Evolutionary conservation across 2,329 filamentous ascomycete genomes (phyloP).

Genomic region (Dactylonectria estremocensis): DNA sequence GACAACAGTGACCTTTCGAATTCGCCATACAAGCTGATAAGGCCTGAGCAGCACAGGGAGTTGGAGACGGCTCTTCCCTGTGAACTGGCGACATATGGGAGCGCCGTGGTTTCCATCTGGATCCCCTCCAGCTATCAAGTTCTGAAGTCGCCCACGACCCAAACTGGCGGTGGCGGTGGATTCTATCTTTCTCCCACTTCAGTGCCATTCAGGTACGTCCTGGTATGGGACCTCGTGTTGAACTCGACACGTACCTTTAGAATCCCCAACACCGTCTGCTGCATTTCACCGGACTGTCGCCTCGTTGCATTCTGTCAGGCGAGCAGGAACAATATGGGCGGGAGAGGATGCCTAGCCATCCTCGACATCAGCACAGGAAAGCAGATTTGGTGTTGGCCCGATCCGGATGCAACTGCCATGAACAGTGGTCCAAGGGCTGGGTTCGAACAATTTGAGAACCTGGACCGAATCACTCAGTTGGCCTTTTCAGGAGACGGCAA

Average conservation of each 20-base stretch:
- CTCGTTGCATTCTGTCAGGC: constrained; percentile 59
- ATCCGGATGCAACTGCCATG: constrained; percentile 48
- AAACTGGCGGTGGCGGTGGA: constrained; percentile 29
- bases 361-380: constrained; percentile 56
- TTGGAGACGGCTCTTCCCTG: constrained; percentile 58
- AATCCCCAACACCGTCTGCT: constrained; percentile 58
- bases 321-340: constrained; percentile 51
- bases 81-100: constrained; percentile 56
- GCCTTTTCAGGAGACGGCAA: constrained; percentile 57
- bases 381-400: constrained; percentile 58
- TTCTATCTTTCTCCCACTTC: constrained; percentile 52
- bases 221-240: constrained; percentile 59
- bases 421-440: constrained; percentile 42
- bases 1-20: constrained; percentile 43
- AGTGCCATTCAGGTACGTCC: constrained; percentile 54
- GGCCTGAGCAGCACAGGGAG: constrained; percentile 57
- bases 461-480: constrained; percentile 56
- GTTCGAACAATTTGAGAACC: constrained; percentile 52
- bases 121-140: constrained; percentile 57
- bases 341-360: constrained; percentile 53
- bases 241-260: constrained; percentile 56
- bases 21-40: constrained; percentile 55
- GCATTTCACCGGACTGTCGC: constrained; percentile 59
- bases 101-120: constrained; percentile 58
- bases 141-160: constrained; percentile 47